Base-by-base conservation (phyloP, 768 basidiomycete genomes). In the Lactarius tabidus region DNA sequence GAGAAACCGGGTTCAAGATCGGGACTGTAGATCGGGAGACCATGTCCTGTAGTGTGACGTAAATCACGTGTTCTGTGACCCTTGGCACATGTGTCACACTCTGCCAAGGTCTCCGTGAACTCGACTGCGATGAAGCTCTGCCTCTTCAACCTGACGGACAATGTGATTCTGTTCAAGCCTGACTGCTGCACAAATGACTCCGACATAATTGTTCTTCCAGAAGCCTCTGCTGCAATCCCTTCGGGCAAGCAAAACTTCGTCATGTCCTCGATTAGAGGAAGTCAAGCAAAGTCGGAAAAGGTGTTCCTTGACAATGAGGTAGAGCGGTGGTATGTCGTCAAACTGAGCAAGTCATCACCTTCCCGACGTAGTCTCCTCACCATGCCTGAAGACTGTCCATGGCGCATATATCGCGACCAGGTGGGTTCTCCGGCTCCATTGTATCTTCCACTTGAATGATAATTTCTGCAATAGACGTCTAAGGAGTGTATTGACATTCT, bases 341-440 rank as follows among this genome's bases (percentile, higher is more conserved):
- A 59, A n/a, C 36, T 26, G 35, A 55, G 53, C 29, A 66, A 59
- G 43, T 18, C 52, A 6, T 54, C n/a, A 20, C 8, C 35, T n/a
- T 38, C 28, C 33, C 28, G 23, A 41, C 64, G 55, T 33, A 76
- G 79, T 67, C 72, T 74, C 31, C 69, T 87, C 15, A 54, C 71
- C 2, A 74, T 81, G 9, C 75, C 77, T 10, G 75, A 78, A 14
- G 77, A 77, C 48, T 84, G 79, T 69, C 82, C 83, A 3, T 90
- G 87, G 87, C 74, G 78, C 41, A 70, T 89, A 29, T 90, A 85
- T 70, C 76, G 79, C 53, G 79, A 77, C 67, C 78, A 79, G 73
- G 88, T 89, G 66, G 57, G 82, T 73, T 31, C 51, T 31, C 28
- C 28, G 38, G 29, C 15, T 64, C 59, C 17, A 23, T 60, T 52